Evolutionary conservation across 495 filamentous ascomycete species (phyloP).

Genomic region (Ascodesmis nigricans): DNA sequence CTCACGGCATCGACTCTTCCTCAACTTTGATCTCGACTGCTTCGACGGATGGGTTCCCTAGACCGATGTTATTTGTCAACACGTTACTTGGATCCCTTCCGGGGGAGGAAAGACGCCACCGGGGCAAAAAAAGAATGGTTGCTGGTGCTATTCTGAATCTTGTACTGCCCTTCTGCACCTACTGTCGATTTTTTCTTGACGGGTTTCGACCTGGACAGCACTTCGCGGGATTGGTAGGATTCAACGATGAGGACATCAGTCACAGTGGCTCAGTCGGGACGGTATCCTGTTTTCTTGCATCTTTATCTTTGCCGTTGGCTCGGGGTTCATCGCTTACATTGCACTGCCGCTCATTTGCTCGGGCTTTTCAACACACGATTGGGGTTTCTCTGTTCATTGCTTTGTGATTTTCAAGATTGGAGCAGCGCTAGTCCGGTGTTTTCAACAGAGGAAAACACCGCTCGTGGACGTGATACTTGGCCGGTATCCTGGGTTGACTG

Average conservation of each 20-base stretch:
- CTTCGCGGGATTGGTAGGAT: slow-evolving; percentile 2
- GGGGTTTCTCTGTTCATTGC: neutral
- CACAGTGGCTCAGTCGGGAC: too few relatives aligned
- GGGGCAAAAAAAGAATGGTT: too few relatives aligned
- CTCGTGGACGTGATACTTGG: too few relatives aligned
- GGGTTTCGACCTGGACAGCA: slow-evolving; percentile 1
- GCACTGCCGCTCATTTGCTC: slow-evolving; percentile 3
- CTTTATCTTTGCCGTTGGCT: slow-evolving; percentile 1
- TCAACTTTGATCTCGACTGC: neutral
- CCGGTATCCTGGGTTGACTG: too few relatives aligned
- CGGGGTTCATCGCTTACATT: slow-evolving; percentile 1
- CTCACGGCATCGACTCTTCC: neutral
- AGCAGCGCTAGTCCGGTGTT: slow-evolving; percentile 8
- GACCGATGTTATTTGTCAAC: neutral
- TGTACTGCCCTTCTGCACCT: slow-evolving; percentile 1
- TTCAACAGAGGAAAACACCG: too few relatives aligned
- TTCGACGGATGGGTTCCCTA: neutral
- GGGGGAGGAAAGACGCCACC: slow-evolving; percentile 7
- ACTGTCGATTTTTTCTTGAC: slow-evolving; percentile 3
- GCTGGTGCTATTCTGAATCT: slow-evolving; percentile 1
- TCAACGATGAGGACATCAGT: neutral
- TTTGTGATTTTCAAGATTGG: slow-evolving; percentile 4
- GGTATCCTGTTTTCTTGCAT: neutral
- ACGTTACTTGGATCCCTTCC: slow-evolving; percentile 5
- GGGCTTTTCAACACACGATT: too few relatives aligned